phyloP scores from a whole-genome alignment of 106 monocot species.

The Allium cepa region DNA sequence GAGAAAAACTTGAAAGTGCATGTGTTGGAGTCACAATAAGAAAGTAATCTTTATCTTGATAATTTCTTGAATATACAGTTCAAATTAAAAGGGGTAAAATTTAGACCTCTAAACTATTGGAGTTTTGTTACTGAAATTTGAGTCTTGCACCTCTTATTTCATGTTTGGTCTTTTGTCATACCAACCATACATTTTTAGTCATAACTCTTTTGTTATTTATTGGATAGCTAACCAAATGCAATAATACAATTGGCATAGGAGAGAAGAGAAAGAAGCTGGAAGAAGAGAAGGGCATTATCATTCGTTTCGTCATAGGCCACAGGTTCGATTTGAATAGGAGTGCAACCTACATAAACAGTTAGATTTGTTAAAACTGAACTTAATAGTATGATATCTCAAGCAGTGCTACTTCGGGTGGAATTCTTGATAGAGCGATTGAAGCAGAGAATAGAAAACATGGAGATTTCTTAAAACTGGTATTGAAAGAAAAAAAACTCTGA shows the following conservation, averaged over 20 bases:
- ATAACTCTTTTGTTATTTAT: not conserved
- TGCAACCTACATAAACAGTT: not conserved
- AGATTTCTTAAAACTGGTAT: slow-evolving; percentile 79
- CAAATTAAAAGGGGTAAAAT: too few relatives aligned
- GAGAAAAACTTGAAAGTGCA: too few relatives aligned
- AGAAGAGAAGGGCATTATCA: slow-evolving; percentile 27
- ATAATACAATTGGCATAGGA: slow-evolving; percentile 21
- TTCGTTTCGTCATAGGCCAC: slow-evolving; percentile 28
- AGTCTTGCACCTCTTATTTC: too few relatives aligned
- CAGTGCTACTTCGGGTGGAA: slow-evolving; percentile 82
- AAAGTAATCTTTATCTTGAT: too few relatives aligned
- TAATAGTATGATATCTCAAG: slow-evolving; percentile 1
- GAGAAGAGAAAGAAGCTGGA: slow-evolving; percentile 27
- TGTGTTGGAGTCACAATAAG: too few relatives aligned
- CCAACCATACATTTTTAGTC: not conserved
- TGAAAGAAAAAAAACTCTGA: not conserved
- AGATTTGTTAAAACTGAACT: too few relatives aligned
- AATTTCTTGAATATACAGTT: too few relatives aligned
- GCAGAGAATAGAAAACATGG: slow-evolving; percentile 88
- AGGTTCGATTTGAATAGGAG: slow-evolving; percentile 8
- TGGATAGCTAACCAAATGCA: not conserved
- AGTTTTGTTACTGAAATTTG: too few relatives aligned
- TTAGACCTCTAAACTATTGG: too few relatives aligned
- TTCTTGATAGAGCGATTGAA: slow-evolving; percentile 89
- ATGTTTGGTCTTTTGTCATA: not conserved